Conservation (phyloP, 805 yeast genomes). For the Blastobotrys attinorum region DNA sequence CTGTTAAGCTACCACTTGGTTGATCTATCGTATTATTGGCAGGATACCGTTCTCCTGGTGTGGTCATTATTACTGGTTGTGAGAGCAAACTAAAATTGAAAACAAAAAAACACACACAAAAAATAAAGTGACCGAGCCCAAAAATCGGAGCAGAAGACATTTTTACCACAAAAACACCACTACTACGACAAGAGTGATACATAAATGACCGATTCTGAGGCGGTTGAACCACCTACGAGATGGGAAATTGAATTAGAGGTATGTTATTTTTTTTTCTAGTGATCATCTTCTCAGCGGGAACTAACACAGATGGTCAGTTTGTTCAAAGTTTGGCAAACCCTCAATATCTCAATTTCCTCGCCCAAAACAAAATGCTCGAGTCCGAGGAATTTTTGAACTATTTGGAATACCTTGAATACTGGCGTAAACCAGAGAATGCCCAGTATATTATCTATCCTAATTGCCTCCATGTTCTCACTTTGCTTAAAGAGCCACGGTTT, state of each 20-base stretch:
- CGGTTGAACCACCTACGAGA: constrained; percentile 50
- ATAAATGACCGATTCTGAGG: too few relatives aligned
- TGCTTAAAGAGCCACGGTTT: constrained; percentile 37
- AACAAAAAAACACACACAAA: too few relatives aligned
- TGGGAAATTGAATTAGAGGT: constrained; percentile 86
- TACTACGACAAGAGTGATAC: too few relatives aligned
- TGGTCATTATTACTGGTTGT: too few relatives aligned
- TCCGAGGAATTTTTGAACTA: constrained; percentile 68
- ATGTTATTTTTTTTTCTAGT: constrained; percentile 17
- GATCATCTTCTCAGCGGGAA: background rate
- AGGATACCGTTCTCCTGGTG: too few relatives aligned
- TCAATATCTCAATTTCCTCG: constrained; percentile 77
- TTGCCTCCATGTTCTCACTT: constrained; percentile 69
- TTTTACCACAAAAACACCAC: too few relatives aligned
- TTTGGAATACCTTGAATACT: constrained; percentile 73
- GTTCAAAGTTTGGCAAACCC: constrained; percentile 88
- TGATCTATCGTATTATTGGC: too few relatives aligned
- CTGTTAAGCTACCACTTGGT: too few relatives aligned
- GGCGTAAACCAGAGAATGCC: constrained; percentile 68
- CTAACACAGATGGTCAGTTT: constrained; percentile 39
- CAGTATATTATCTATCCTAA: constrained; percentile 75
- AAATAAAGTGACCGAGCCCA: too few relatives aligned
- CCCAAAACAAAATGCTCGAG: constrained; percentile 72
- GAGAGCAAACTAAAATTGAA: too few relatives aligned
- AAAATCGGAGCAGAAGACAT: too few relatives aligned